Base-by-base conservation (phyloP, 805 yeast species). In the Candida palmyrensis region DNA sequence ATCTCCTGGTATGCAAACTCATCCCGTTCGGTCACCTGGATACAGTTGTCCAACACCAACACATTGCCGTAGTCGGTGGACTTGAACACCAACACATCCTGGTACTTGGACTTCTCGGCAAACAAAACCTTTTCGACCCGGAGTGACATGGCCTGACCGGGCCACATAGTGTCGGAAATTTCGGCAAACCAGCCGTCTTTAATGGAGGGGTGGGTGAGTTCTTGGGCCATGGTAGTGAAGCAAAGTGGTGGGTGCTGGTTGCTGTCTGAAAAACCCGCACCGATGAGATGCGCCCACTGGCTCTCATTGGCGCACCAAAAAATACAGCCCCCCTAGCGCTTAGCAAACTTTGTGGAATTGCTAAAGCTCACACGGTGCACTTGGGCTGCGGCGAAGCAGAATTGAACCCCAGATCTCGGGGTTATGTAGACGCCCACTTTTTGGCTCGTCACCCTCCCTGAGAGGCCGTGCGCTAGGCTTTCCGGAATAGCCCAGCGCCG, bases 1-100 rank as follows among this genome's bases (percentile, higher is more conserved):
- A 90, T 92, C 68, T 90, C 98, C 69, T 92, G 98, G 72, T 89
- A 90, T 18, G 97, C 77, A 62, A 86, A 90, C 68, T 90, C 98
- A 53, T 90, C 98, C 55, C 97, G 80, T 67, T 90, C 97, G 32
- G 97, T 87, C 38, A 82, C 95, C 68, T 90, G 97, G 55, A 90
- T 89, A 37, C 84, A 95, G 44, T 92, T 90, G 59, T 90, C 98
- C 45, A 90, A 73, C 28, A 90, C 97, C 44, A 90, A 73, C 25
- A 90, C 98, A 52, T 89, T 90, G 52, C 98, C 98, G 63, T 89
- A 90, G 56, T 83, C 82, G 37, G 95, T 79, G 32, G 95, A 82
- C 66, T 89, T 85, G 70, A 90, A 92, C 34, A 92, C 92, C 38
- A 90, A 69, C 13, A 90, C 89, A 54, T 90, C 97, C 69, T 90